phyloP scores from a whole-genome alignment of 2,329 filamentous ascomycete genomes.

The Trichophyton verrucosum region DNA sequence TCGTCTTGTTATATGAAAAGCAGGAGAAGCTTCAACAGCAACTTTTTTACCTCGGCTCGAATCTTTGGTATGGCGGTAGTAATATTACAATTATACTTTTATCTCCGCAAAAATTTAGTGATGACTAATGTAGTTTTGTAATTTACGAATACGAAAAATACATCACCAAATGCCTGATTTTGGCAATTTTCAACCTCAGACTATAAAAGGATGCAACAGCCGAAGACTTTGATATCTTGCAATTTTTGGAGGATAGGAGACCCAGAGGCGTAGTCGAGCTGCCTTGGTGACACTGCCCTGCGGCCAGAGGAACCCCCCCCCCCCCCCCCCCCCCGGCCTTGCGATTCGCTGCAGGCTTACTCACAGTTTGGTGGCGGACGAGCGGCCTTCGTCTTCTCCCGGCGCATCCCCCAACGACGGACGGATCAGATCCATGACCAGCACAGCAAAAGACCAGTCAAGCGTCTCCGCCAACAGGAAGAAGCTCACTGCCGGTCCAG shows the following conservation, averaged over 20 bases:
- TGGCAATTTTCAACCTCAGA: not conserved
- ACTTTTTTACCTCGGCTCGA: constrained; percentile 5
- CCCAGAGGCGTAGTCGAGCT: too few relatives aligned
- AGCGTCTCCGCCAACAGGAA: constrained; percentile 12
- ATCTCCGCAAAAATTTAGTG: not conserved
- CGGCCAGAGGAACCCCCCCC: not conserved
- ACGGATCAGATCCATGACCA: constrained; percentile 10
- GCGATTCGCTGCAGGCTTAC: not conserved
- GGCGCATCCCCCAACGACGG: constrained; percentile 5
- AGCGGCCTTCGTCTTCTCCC: not conserved
- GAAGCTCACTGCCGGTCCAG: constrained; percentile 1
- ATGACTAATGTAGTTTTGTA: not conserved
- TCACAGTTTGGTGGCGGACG: not conserved
- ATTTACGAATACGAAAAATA: not conserved
- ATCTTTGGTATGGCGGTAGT: not conserved
- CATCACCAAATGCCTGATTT: not conserved
- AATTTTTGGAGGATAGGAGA: too few relatives aligned
- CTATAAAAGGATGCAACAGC: not conserved
- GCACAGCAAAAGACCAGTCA: constrained; percentile 9
- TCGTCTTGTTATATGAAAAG: not conserved
- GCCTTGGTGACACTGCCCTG: not conserved
- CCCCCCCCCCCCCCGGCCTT: not conserved
- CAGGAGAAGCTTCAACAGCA: not conserved
- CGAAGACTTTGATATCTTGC: too few relatives aligned
- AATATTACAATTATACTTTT: not conserved